Evolutionary conservation across 1,284 basidiomycete genomes (phyloP), one percentile per base, ranked within the genome.

Genomic region (Somion occarium): DNA sequence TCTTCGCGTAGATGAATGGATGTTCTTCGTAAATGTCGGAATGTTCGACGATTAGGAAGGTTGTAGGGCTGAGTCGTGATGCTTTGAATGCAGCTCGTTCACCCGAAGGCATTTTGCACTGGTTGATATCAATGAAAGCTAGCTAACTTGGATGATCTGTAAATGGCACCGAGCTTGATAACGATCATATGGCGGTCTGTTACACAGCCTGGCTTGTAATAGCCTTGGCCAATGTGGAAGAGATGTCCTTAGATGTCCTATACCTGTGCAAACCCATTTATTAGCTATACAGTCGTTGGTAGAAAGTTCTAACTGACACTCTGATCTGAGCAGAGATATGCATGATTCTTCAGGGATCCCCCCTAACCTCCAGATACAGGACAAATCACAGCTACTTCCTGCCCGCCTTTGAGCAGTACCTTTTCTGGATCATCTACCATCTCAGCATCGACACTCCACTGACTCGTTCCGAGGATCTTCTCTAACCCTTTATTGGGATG

Each of bases 341-440:
- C n/a, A n/a, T n/a, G n/a, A n/a, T n/a, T n/a, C n/a, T n/a, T n/a
- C n/a, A n/a, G n/a, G n/a, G n/a, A n/a, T n/a, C n/a, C n/a, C n/a
- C n/a, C 18, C 38, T 52, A 90, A 22, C 88, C 88, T 4, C 91
- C 90, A 49, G 85, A 89, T 0, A 92, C 89, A 3, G 88, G 90
- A 57, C 86, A 88, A 44, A 93, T 91, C 26, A 91, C 75, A 19
- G 84, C 88, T 3, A 91, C 80, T 59, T 88, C 85, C 64, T 92
- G 87, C 12, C 88, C 88, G 7, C 86, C 86, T 38, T 67, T 74
- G 42, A 92, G 64, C 12, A 71, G 51, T n/a, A 77, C 68, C 7
- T 65, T 59, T 11, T 72, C 67, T 2, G 74, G 72, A 53, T 83
- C 74, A n/a, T 84, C 80, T 11, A 90, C 77, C 85, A 90, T 88